Evolutionary conservation across 352 stramenopile genomes (phyloP), one percentile per base, ranked within the genome.

Genomic region (Blastocystis sp.): DNA sequence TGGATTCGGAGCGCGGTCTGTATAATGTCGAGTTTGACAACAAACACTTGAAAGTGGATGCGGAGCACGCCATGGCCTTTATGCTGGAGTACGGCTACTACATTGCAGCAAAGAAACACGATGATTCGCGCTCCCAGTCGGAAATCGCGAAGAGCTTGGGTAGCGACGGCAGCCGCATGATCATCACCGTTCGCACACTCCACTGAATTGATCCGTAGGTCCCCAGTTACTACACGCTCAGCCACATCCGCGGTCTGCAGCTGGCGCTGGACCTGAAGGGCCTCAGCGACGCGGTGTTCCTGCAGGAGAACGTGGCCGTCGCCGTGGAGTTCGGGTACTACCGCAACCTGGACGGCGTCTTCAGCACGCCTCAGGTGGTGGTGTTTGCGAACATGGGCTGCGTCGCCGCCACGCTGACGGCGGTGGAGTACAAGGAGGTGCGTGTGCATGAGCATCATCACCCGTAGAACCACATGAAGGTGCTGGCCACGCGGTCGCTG

Each of bases 361-460:
- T 69, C 48, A 63, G 2, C 9, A 42, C 4, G n/a, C 17, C 17
- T 4, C 21, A 52, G 6, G 48, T 40, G 1, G 74, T 84, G 4
- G 34, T 84, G 74, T 70, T 84, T 14, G 61, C 66, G 59, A 34
- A 84, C 42, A 84, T 84, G 74, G 74, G 74, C 24, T 68, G 52
- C 34, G 45, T 38, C 1, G 34, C 40, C 3, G 66, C 74, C 9
- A 69, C 74, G 7, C n/a, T 69, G 3, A 68, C 57, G 17, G 57
- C 66, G 2, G 57, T 84, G 9, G 4, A 52, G 14, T 84, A 63
- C 28, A 17, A 48, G 52, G n/a, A 84, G 74, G 74, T 84, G 43
- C 14, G 45, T 11, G 34, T 59, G 57, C 9, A 7, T 7, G 4
- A 43, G 3, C 24, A n/a, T 38, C 6, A 34, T 57, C 1, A 17